Base-by-base conservation (phyloP, 768 basidiomycete genomes). In the Mycena alexandri region DNA sequence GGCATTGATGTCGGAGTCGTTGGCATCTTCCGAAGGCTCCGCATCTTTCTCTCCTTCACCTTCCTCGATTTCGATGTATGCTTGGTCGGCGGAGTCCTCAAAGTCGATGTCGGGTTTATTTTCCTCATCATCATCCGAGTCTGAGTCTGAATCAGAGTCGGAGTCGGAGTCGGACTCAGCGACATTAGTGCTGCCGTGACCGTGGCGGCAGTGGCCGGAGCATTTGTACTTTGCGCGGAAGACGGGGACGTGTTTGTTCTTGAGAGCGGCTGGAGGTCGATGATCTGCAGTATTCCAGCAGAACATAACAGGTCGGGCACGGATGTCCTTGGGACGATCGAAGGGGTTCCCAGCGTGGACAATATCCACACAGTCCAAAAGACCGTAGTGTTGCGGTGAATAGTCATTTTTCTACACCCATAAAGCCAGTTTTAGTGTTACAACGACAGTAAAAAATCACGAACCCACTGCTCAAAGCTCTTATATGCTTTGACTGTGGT, bases 301-400 rank as follows among this genome's bases (percentile, higher is more conserved):
- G 12, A 61, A 41, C 21, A 61, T 67, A 6, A 55, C 19, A 11
- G 52, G 43, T 3, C 59, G 59, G 2, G 65, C 58, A 21, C 65
- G 65, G 22, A 67, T 61, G n/a, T 67, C 65, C 36, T 61, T 42
- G 51, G 65, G 59, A 6, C 65, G 65, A 22, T 67, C 65, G 13
- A 48, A 25, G 3, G 65, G 65, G 24, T 67, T 44, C 13, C 65
- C 59, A 0, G 51, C 22, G 29, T 66, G 59, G 12, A 60, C 8
- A 16, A 66, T 36, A 16, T 66, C 43, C 1, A 60, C 34, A 5
- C 16, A 47, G 5, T 22, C 33, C 0, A 43, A 25, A 6, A 21
- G 29, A 9, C 7, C 11, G n/a, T 60, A 66, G 8, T 51, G 24
- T n/a, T 66, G 51, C 0, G 65, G 65, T 14, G 41, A 36, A 48